Evolutionary conservation across 805 yeast species (phyloP).

Genomic region (Yarrowia sp.): DNA sequence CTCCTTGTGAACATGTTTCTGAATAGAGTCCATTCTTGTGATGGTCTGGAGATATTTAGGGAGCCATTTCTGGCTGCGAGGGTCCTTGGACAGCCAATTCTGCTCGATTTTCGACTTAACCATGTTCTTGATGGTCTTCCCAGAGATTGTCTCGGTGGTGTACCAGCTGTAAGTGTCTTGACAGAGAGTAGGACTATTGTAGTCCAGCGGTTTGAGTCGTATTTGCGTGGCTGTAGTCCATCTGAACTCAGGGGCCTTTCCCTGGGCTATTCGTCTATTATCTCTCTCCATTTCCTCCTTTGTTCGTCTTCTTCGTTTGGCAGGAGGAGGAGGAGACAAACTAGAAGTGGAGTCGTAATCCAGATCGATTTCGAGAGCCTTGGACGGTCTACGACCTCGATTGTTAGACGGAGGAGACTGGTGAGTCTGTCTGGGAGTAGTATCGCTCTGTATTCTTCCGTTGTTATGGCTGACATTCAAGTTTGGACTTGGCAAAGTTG

Average conservation of each 20-base stretch:
- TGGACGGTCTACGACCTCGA: too few species aligned
- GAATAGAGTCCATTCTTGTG: constrained; percentile 1
- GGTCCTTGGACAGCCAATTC: background rate
- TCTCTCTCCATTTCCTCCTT: background rate
- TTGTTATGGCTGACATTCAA: background rate
- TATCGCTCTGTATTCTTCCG: too few species aligned
- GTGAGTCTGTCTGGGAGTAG: too few species aligned
- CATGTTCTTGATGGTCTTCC: constrained; percentile 7
- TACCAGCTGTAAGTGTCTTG: background rate
- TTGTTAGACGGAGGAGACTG: too few species aligned
- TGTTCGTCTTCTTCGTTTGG: constrained; percentile 4
- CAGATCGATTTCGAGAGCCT: background rate
- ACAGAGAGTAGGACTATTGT: background rate
- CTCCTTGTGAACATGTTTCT: constrained; percentile 2
- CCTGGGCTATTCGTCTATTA: background rate
- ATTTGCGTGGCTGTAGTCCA: background rate
- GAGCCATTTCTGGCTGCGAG: background rate
- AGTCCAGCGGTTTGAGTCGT: background rate
- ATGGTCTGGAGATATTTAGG: background rate
- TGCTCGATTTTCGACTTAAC: background rate
- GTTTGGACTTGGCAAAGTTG: background rate
- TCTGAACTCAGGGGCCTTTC: background rate
- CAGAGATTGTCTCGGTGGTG: background rate
- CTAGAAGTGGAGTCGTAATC: background rate
- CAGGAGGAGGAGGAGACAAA: background rate